Percentiles rank a stretch among this genome's conserved stretches.
These are phyloP conservation scores for Vinca major DNA, from an alignment of 305 asterid species.

Conservation along the genomic window DNA sequence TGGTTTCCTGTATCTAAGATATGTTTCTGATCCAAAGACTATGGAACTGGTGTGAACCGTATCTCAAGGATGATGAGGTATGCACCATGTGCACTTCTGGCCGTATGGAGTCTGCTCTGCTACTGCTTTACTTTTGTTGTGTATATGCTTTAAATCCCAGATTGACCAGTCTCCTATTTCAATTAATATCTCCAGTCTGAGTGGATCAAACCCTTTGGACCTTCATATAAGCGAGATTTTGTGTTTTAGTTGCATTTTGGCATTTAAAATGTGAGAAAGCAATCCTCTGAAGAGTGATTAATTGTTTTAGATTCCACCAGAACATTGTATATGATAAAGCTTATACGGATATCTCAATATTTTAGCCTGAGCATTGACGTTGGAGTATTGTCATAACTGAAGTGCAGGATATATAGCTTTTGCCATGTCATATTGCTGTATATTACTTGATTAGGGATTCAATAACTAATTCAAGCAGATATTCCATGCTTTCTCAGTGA, in stretches of 20 bases:
- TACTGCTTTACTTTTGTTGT: not conserved
- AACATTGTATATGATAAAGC: not conserved
- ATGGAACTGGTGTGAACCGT: slow-evolving; percentile 94
- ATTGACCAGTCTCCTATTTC: not conserved
- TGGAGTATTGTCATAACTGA: not conserved
- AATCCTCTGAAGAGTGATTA: not conserved
- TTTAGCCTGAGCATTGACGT: not conserved
- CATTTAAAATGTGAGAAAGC: not conserved
- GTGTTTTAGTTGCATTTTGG: not conserved
- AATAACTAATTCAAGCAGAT: not conserved
- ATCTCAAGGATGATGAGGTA: slow-evolving; percentile 95
- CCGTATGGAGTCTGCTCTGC: slow-evolving; percentile 1
- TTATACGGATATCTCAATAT: not conserved
- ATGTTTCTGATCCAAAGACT: slow-evolving; percentile 90
- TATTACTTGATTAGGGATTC: not conserved
- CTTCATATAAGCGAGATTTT: not conserved
- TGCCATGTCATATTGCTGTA: not conserved
- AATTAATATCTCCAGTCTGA: not conserved
- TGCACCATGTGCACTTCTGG: slow-evolving; percentile 25
- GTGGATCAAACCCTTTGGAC: not conserved
- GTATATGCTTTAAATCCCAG: not conserved
- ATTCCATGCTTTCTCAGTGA: not conserved
- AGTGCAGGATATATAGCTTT: not conserved
- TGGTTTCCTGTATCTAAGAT: slow-evolving; percentile 86
- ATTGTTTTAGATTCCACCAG: not conserved